Evolutionary conservation across 306 rosid species (phyloP).

Genomic region (Luffa acutangula): DNA sequence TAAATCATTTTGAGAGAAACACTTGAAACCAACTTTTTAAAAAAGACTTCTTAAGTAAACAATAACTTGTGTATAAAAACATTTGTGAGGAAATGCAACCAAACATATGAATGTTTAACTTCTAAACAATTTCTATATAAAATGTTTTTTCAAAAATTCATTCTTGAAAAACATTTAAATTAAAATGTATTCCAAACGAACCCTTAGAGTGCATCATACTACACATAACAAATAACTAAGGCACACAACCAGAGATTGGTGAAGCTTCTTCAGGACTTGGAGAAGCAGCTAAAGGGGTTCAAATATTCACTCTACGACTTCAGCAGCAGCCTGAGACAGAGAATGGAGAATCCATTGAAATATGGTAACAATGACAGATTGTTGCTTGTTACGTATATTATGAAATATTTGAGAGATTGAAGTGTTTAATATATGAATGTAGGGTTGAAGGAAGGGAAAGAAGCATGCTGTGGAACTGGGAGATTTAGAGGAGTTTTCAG

Average conservation of each 20-base stretch:
- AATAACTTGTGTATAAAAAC: no score
- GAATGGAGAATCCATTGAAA: constrained; percentile 48
- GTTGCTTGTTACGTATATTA: neutral
- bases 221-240: no score
- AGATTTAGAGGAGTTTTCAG: constrained; percentile 44
- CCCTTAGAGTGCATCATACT: no score
- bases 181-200: no score
- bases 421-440: neutral
- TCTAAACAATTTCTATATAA: no score
- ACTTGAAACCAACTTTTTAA: no score
- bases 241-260: constrained; percentile 50
- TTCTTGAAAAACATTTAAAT: no score
- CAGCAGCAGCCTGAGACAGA: constrained; percentile 19
- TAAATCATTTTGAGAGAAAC: no score
- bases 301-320: constrained; percentile 59
- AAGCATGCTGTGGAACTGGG: constrained; percentile 84
- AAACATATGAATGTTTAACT: no score
- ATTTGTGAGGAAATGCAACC: no score
- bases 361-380: constrained; percentile 30
- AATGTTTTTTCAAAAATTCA: no score
- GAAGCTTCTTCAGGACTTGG: constrained; percentile 24
- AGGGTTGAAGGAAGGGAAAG: constrained; percentile 64
- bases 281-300: constrained; percentile 44
- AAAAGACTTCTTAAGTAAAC: no score
- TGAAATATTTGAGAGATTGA: neutral